Conservation (phyloP, 306 rosid species). For the cucumber (Cucumis sativus) region Cucumber_9930_V3 NC_026657.2:38389501-38390000, state of each 20-base stretch:
- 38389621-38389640: slow-evolving; percentile 33
- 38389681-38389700: slow-evolving; percentile 77
- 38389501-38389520: slow-evolving; percentile 98
- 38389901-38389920: slow-evolving; percentile 97
- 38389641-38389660: slow-evolving; percentile 83
- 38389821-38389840: neutral
- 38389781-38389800: slow-evolving; percentile 33
- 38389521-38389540: slow-evolving; percentile 86
- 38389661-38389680: slow-evolving; percentile 83
- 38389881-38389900: slow-evolving; percentile 99
- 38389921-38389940: slow-evolving; percentile 98
- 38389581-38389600: neutral
- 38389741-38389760: slow-evolving; percentile 97
- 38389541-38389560: slow-evolving; percentile 51
- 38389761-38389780: slow-evolving; percentile 98
- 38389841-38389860: slow-evolving; percentile 8
- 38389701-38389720: slow-evolving; percentile 98
- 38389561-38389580: slow-evolving; percentile 4
- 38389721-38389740: slow-evolving; percentile 99
- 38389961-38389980: slow-evolving; percentile 62
- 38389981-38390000: slow-evolving; percentile 96
- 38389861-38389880: slow-evolving; percentile 75
- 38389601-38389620: slow-evolving; percentile 9
- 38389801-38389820: neutral
- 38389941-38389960: slow-evolving; percentile 86